Base-by-base conservation (phyloP, 73 alveolate species). In the Paramecium bursaria region DNA sequence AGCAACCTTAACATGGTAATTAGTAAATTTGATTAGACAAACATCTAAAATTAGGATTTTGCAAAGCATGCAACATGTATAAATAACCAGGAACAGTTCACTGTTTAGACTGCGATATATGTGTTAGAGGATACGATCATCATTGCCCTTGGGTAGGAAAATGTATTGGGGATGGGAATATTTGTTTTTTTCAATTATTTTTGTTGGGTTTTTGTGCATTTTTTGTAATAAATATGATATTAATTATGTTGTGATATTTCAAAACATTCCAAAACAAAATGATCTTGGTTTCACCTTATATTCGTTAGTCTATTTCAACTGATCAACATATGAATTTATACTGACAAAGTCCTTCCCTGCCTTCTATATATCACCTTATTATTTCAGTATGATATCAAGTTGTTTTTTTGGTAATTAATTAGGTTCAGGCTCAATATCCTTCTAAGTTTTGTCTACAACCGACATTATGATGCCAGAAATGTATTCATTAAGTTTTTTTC, bases 131-230 rank as follows among this genome's bases (percentile, higher is more conserved):
- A 2, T 90, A 86, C 50, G 98, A 94, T 87, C 99, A 94, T 75
- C 98, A 96, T 85, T 96, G 98, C 61, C 96, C 96, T n/a, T 95
- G 97, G 99, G 75, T 95, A 29, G 91, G 97, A 26, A 93, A 95
- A 90, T 95, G 98, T 48, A 85, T 93, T 31, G 98, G 96, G 14
- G 77, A 86, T 50, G 95, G 95, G 17, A 95, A 95, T 76, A 55
- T 82, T 21, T 50, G 35, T 27, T 54, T 44, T 27, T 95, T 95
- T 61, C 74, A 95, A 48, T 55, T 75, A 46, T 95, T 95, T 29
- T 22, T 87, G 21, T 50, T 73, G 51, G 25, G 85, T 76, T 57
- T 76, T 31, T 27, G 51, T 49, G 60, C 73, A 26, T 79, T 79
- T 55, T 67, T 67, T 42, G 39, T 67, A 25, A 15, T 35, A 14